Evolutionary conservation across 2,329 filamentous ascomycete species (phyloP).

Genomic region (Colletotrichum orchidophilum): DNA sequence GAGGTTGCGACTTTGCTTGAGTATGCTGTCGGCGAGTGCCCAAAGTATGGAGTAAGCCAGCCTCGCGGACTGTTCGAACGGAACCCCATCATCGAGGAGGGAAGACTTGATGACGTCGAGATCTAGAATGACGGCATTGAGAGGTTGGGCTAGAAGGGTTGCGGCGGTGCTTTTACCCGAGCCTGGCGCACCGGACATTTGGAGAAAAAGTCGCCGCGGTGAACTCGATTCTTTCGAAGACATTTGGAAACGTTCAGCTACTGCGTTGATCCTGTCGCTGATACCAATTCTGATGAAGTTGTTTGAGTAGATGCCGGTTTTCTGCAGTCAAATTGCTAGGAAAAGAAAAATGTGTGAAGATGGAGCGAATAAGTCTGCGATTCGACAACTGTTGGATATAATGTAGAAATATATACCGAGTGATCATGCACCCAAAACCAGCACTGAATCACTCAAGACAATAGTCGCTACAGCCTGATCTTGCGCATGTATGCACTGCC

Average conservation of each 20-base stretch:
- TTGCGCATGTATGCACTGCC: not conserved
- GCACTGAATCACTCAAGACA: not conserved
- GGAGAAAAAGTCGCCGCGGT: constrained; percentile 23
- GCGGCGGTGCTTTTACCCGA: constrained; percentile 50
- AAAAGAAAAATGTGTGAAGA: too few relatives aligned
- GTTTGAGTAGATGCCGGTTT: too few relatives aligned
- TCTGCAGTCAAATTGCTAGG: too few relatives aligned
- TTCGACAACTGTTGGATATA: too few relatives aligned
- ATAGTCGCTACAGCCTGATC: not conserved
- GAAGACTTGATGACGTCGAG: constrained; percentile 47
- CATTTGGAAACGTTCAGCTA: not conserved
- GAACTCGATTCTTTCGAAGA: not conserved
- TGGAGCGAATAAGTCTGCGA: too few relatives aligned
- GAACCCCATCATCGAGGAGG: constrained; percentile 40
- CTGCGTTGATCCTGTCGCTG: too few relatives aligned
- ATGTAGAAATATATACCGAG: not conserved
- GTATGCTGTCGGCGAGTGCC: constrained; percentile 44
- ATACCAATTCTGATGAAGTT: too few relatives aligned
- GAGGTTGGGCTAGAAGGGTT: constrained; percentile 38
- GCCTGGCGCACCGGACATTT: constrained; percentile 51
- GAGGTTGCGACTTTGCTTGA: constrained; percentile 45
- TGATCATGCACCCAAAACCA: not conserved
- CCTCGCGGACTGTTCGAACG: constrained; percentile 44
- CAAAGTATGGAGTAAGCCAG: constrained; percentile 47
- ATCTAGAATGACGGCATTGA: constrained; percentile 45